Base-by-base conservation (phyloP, 805 yeast species). In the Starmerella potacharoeniae region DNA sequence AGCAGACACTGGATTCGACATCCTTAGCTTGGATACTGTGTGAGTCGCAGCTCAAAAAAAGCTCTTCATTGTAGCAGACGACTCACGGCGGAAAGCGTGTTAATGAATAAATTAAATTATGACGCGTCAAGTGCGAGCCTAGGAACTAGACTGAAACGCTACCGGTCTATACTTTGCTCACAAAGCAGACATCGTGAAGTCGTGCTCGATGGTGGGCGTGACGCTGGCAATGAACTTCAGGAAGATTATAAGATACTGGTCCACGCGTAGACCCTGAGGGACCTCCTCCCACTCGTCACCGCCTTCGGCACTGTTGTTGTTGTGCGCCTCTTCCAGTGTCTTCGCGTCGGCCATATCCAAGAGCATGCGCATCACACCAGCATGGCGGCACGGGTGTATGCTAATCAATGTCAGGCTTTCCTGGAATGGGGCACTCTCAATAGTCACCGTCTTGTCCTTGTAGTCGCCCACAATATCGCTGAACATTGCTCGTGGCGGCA, bases 131-230 rank as follows among this genome's bases (percentile, higher is more conserved):
- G 22, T 22, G 22, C 22, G 22, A 22, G 22, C 22, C 22, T 22
- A 22, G 22, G 22, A 22, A 3, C 22, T 22, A 22, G 22, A 22
- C 22, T 22, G 22, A 22, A 22, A 22, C 22, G 22, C 22, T 22
- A 22, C 22, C 22, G 22, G 22, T 22, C 22, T 22, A 22, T 22
- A 22, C 22, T 2, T 33, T 6, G 22, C 22, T 41, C 41, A 71
- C 37, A 71, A 79, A 1, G 95, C 97, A 68, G 89, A 90, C 97
- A 91, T 93, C n/a, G 98, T 93, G 67, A 89, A 89, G 65, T 93
- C 98, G 69, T 91, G 95, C 71, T 91, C 96, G 55, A 93, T 90
- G 16, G 97, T 96, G 0, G 98, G 98, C 1, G 96, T 90, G 8
- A 93, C 97, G 72, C 97, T 87, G 8, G 97, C 86, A 49, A 93